Evolutionary conservation across 2,329 filamentous ascomycete species (phyloP).

Genomic region (Botrytis elliptica): DNA sequence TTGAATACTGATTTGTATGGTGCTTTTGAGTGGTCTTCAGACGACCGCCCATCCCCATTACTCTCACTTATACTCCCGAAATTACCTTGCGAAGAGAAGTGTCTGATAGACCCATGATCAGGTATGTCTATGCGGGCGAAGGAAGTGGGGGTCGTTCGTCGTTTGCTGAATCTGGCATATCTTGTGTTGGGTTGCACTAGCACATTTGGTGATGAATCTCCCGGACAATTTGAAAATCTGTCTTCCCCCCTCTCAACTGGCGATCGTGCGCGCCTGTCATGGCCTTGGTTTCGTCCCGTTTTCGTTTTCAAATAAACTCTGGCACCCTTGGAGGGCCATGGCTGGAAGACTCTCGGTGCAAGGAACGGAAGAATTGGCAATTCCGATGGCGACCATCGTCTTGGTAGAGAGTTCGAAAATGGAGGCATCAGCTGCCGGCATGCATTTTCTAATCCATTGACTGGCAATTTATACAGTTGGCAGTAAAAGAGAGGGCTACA

Average conservation of each 20-base stretch:
- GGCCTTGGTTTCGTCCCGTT: not conserved
- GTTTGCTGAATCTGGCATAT: conserved; percentile 6
- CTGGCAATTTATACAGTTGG: not conserved
- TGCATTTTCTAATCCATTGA: conserved; percentile 23
- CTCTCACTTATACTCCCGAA: not conserved
- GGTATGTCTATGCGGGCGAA: not conserved
- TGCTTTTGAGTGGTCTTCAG: not conserved
- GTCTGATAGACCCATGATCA: not conserved
- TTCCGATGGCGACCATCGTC: conserved; percentile 36
- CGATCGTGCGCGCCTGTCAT: not conserved
- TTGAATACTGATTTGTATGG: not conserved
- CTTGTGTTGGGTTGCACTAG: not conserved
- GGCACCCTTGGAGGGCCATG: conserved; percentile 34
- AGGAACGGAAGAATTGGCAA: conserved; percentile 39
- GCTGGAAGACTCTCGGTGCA: conserved; percentile 37
- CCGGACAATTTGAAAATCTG: not conserved
- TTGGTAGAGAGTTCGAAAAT: conserved; percentile 30
- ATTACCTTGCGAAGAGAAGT: not conserved
- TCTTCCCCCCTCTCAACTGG: not conserved
- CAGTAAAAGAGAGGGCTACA: not conserved
- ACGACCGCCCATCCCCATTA: not conserved
- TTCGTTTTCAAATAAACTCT: conserved; percentile 20
- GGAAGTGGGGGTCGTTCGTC: conserved; percentile 5
- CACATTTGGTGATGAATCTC: not conserved
- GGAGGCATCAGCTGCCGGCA: conserved; percentile 37